phyloP scores from a whole-genome alignment of 306 rosid species.

The Acmispon strigosus region DNA sequence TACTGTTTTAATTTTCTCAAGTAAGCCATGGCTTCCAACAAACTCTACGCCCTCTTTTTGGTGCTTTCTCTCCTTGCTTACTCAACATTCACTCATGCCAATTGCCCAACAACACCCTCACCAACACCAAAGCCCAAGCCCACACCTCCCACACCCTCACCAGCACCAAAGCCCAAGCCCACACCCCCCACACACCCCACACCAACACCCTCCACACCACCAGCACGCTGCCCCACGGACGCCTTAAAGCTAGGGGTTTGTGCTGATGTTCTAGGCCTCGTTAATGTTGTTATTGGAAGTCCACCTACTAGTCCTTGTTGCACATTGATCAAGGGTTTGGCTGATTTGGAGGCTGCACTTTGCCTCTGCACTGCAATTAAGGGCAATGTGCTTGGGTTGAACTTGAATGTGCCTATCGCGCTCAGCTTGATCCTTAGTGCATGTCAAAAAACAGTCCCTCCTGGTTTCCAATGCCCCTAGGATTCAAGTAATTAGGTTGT shows the following conservation, averaged over 20 bases:
- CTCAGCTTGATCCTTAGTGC: slow-evolving; percentile 61
- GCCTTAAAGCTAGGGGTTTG: slow-evolving; percentile 66
- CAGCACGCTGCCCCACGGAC: slow-evolving; percentile 46
- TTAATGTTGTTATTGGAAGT: slow-evolving; percentile 34
- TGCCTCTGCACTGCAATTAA: slow-evolving; percentile 83
- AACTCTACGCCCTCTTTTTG: slow-evolving; percentile 35
- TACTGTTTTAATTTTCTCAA: not conserved
- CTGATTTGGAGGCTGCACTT: slow-evolving; percentile 60
- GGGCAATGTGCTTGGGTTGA: slow-evolving; percentile 64
- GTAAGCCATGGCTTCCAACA: slow-evolving; percentile 38
- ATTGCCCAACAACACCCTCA: slow-evolving; percentile 17
- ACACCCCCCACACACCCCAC: not conserved
- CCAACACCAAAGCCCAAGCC: not conserved
- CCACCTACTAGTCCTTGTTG: slow-evolving; percentile 61
- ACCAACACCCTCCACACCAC: not conserved
- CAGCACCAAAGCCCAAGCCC: no score
- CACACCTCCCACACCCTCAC: not conserved
- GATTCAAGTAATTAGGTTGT: not conserved
- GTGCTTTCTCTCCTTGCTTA: slow-evolving; percentile 41
- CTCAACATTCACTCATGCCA: slow-evolving; percentile 41
- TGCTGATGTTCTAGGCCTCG: slow-evolving; percentile 45
- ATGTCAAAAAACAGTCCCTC: slow-evolving; percentile 66
- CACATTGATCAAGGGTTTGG: slow-evolving; percentile 52
- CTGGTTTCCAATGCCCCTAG: slow-evolving; percentile 54
- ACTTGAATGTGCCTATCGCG: slow-evolving; percentile 54